A percentile compares a stretch with the other conserved stretches of the same genome.
Evolutionary conservation across 2,329 filamentous ascomycete species (phyloP).

Genomic region (Tolypocladium cylindrosporum): DNA sequence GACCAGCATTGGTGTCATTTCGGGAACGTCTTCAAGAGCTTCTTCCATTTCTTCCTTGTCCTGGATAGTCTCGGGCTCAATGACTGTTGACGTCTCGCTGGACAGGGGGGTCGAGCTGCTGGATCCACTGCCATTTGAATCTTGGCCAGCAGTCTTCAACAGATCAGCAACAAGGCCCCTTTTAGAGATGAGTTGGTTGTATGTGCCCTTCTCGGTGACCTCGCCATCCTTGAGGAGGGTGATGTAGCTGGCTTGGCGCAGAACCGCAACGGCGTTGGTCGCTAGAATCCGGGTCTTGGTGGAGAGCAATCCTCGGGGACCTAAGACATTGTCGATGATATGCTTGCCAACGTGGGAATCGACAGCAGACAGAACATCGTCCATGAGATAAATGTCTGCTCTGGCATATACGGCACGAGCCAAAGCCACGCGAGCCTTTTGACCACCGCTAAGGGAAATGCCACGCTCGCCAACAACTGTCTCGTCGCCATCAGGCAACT

Average conservation of each 20-base stretch:
- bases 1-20: constrained; percentile 56
- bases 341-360: constrained; percentile 95
- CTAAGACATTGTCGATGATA: constrained; percentile 88
- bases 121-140: constrained; percentile 29
- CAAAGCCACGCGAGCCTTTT: constrained; percentile 87
- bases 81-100: constrained; percentile 49
- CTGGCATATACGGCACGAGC: constrained; percentile 92
- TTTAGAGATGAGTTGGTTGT: constrained; percentile 83
- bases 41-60: constrained; percentile 64
- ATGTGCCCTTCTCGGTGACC: constrained; percentile 81
- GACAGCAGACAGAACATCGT: constrained; percentile 93
- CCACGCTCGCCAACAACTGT: constrained; percentile 95
- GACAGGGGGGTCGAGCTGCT: constrained; percentile 33
- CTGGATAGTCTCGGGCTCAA: constrained; percentile 38
- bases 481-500: constrained; percentile 89
- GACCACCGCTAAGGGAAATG: constrained; percentile 90
- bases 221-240: constrained; percentile 73
- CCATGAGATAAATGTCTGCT: constrained; percentile 90
- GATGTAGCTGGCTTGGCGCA: constrained; percentile 84
- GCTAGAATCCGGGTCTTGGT: constrained; percentile 87
- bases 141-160: constrained; percentile 63
- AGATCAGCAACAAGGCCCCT: constrained; percentile 83
- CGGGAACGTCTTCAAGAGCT: constrained; percentile 65
- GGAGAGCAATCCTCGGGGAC: constrained; percentile 68
- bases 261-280: constrained; percentile 87